Conservation (phyloP, 1,139 yeast species). For the Casaregolazyma suthepensis region DNA sequence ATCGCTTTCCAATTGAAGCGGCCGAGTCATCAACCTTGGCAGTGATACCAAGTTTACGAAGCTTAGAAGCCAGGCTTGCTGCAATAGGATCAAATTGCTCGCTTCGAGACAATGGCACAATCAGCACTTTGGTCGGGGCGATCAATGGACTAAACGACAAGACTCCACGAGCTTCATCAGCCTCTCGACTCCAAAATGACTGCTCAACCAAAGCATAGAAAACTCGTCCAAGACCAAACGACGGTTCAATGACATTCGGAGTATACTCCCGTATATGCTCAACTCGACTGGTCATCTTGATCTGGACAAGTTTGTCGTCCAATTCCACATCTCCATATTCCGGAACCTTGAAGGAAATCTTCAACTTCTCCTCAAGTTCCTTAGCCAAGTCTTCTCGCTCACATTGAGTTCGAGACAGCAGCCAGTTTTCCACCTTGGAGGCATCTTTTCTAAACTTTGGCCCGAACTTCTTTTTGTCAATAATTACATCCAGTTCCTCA, state of each 20-base stretch:
- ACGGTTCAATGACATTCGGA: constrained; percentile 98
- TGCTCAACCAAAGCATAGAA: constrained; percentile 92
- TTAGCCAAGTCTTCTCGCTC: constrained; percentile 73
- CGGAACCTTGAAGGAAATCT: constrained; percentile 56
- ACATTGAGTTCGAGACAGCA: constrained; percentile 70
- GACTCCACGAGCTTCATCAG: constrained; percentile 84
- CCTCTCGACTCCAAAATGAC: constrained; percentile 91
- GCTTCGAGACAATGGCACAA: constrained; percentile 89
- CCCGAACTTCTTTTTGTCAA: constrained; percentile 94
- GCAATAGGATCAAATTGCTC: constrained; percentile 75
- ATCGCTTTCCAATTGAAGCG: constrained; percentile 97
- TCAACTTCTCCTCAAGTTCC: constrained; percentile 59
- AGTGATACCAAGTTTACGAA: constrained; percentile 81
- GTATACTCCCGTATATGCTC: constrained; percentile 93
- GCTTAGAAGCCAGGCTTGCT: constrained; percentile 50
- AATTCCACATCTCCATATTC: constrained; percentile 64
- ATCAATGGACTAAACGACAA: constrained; percentile 91
- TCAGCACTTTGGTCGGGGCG: constrained; percentile 95
- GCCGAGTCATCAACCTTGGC: constrained; percentile 96
- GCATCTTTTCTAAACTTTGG: constrained; percentile 97
- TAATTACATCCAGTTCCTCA: constrained; percentile 74
- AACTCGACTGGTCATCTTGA: constrained; percentile 70
- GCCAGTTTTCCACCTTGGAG: constrained; percentile 79
- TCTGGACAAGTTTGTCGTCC: constrained; percentile 62
- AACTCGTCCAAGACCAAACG: constrained; percentile 98